These are phyloP conservation scores for Yamadazyma diospyri DNA, from an alignment of 1,139 yeast genomes.

Conservation along the genomic window DNA sequence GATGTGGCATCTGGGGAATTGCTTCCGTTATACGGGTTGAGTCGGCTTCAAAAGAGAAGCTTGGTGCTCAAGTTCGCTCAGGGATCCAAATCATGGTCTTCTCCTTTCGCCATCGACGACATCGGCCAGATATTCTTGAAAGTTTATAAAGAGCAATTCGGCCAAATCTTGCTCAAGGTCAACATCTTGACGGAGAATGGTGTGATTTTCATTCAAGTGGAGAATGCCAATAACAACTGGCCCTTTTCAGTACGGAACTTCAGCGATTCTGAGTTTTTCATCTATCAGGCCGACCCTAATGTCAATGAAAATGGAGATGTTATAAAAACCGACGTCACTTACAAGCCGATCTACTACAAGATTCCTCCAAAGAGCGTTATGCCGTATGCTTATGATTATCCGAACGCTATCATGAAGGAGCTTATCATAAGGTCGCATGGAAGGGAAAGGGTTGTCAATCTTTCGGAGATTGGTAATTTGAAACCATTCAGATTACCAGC, in stretches of 20 bases:
- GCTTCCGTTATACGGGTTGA: constrained; percentile 65
- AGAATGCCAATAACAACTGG: constrained; percentile 78
- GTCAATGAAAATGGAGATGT: constrained; percentile 69
- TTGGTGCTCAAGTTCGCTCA: constrained; percentile 58
- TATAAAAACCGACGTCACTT: constrained; percentile 44
- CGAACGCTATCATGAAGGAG: constrained; percentile 84
- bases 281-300: constrained; percentile 84
- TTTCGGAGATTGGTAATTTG: constrained; percentile 89
- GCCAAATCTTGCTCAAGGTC: constrained; percentile 68
- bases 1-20: constrained; percentile 47
- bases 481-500: constrained; percentile 79
- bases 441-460: constrained; percentile 71
- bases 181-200: constrained; percentile 77
- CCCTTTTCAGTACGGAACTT: constrained; percentile 90
- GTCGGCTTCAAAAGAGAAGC: constrained; percentile 48
- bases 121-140: constrained; percentile 79
- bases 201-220: constrained; percentile 71
- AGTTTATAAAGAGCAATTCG: constrained; percentile 56
- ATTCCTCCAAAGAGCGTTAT: constrained; percentile 89
- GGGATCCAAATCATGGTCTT: constrained; percentile 69
- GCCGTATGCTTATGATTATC: constrained; percentile 99
- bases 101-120: constrained; percentile 82
- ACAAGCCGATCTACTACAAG: constrained; percentile 71
- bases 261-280: constrained; percentile 76
- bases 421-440: constrained; percentile 69